phyloP scores from a whole-genome alignment of 495 filamentous ascomycete species.

The Penicillium salamii region DNA sequence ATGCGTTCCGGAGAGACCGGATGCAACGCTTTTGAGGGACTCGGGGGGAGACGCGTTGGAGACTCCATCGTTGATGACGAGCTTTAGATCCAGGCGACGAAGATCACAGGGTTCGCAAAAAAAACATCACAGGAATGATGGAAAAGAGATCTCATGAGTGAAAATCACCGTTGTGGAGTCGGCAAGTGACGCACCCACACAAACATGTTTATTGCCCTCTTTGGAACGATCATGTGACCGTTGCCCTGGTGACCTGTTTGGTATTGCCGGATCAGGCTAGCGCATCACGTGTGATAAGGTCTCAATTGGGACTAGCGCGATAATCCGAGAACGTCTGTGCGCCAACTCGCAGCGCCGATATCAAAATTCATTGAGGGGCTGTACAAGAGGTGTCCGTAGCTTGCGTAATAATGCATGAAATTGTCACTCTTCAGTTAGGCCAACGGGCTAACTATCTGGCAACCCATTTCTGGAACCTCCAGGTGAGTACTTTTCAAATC shows the following conservation, averaged over 20 bases:
- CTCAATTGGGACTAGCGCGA: conserved; percentile 16
- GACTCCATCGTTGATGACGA: conserved; percentile 38
- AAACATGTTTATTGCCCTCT: conserved; percentile 35
- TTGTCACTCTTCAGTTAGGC: conserved; percentile 90
- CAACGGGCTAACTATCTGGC: conserved; percentile 90
- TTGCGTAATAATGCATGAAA: conserved; percentile 75
- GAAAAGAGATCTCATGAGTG: conserved; percentile 9
- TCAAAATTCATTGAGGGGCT: conserved; percentile 4
- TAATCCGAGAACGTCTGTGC: conserved; percentile 16
- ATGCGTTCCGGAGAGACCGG: conserved; percentile 77
- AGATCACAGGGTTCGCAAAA: conserved; percentile 17
- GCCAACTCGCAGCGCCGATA: conserved; percentile 6
- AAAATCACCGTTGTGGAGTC: conserved; percentile 23
- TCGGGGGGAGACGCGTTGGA: conserved; percentile 41
- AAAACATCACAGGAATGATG: conserved; percentile 21
- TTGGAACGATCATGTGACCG: conserved; percentile 32
- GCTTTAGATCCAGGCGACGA: conserved; percentile 6
- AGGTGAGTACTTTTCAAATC: conserved; percentile 47
- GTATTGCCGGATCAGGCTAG: conserved; percentile 8
- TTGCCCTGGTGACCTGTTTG: conserved; percentile 34
- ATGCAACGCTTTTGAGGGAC: conserved; percentile 62
- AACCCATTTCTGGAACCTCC: conserved; percentile 98
- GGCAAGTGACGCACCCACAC: conserved; percentile 34
- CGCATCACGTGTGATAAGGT: conserved; percentile 11
- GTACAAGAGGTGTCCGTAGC: neutral